These are phyloP conservation scores for Aristolochia contorta DNA, from an alignment of 164 flowering plant genomes.

Conservation along the genomic window DNA sequence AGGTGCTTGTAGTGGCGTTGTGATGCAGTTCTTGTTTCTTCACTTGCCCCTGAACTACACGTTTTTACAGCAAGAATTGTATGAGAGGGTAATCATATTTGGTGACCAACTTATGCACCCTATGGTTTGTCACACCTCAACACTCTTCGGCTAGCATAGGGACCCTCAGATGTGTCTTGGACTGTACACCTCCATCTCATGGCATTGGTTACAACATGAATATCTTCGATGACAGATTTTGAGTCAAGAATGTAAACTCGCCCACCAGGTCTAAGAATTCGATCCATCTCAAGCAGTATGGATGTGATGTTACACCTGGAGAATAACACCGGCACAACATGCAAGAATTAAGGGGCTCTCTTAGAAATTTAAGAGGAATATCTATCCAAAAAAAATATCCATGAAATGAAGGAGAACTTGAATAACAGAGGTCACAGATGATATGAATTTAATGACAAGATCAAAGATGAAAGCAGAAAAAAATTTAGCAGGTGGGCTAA, in stretches of 20 bases:
- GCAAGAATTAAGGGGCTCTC: not conserved
- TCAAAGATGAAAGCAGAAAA: too few species aligned
- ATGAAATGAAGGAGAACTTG: too few species aligned
- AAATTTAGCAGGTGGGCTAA: not conserved
- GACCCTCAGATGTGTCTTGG: conserved; percentile 56
- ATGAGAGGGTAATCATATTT: too few species aligned
- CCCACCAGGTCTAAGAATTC: conserved; percentile 79
- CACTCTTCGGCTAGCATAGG: conserved; percentile 52
- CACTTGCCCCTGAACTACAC: too few species aligned
- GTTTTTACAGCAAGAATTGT: too few species aligned
- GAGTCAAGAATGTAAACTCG: conserved; percentile 57
- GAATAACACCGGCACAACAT: conserved; percentile 6
- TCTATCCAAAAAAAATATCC: too few species aligned
- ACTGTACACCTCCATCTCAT: conserved; percentile 47
- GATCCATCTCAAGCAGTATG: conserved; percentile 82
- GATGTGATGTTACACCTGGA: conserved; percentile 52
- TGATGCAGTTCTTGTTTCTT: too few species aligned
- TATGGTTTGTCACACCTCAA: conserved; percentile 41
- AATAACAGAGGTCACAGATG: not conserved
- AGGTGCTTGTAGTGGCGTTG: too few species aligned
- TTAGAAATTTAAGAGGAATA: too few species aligned
- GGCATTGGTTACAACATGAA: conserved; percentile 39
- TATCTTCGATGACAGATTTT: conserved; percentile 31
- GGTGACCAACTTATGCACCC: too few species aligned
- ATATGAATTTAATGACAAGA: not conserved